phyloP scores from a whole-genome alignment of 768 basidiomycete genomes.

The Boletus subparvulus region DNA sequence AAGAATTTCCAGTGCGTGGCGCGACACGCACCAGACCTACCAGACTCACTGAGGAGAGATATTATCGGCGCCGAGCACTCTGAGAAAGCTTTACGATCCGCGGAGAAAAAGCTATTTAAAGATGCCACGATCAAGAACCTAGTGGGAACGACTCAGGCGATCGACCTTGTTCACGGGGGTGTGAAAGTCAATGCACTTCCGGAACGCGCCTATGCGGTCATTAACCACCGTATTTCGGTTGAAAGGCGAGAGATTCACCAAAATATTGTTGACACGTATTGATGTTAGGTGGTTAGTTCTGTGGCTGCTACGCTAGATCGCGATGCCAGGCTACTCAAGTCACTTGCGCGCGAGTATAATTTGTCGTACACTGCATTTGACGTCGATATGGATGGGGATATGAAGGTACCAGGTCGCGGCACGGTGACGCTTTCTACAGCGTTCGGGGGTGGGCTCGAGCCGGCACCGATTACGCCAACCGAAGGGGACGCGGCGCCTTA shows the following conservation, averaged over 20 bases:
- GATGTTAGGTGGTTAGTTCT: conserved; percentile 21
- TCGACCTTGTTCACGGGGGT: conserved; percentile 67
- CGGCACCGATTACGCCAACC: conserved; percentile 62
- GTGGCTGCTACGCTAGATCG: conserved; percentile 45
- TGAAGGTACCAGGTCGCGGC: conserved; percentile 40
- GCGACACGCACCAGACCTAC: conserved; percentile 56
- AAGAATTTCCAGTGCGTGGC: conserved; percentile 63
- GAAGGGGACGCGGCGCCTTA: conserved; percentile 38
- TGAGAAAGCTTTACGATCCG: conserved; percentile 48
- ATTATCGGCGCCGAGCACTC: conserved; percentile 50
- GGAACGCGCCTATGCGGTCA: conserved; percentile 63
- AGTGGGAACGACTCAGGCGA: conserved; percentile 73
- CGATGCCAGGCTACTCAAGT: conserved; percentile 42
- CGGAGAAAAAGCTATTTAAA: conserved; percentile 48
- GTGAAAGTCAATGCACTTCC: conserved; percentile 81
- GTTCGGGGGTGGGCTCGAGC: conserved; percentile 51
- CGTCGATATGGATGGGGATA: conserved; percentile 31
- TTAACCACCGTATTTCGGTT: conserved; percentile 71
- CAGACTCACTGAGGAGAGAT: conserved; percentile 43
- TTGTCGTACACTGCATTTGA: conserved; percentile 63
- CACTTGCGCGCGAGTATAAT: conserved; percentile 53
- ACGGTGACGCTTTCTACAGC: conserved; percentile 50
- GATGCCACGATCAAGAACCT: conserved; percentile 44
- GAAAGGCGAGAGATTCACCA: conserved; percentile 42
- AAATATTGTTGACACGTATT: neutral